A percentile compares a stretch with the other conserved stretches of the same genome.
Conservation (phyloP, 768 basidiomycete genomes). For the Naematelia encephala region DNA sequence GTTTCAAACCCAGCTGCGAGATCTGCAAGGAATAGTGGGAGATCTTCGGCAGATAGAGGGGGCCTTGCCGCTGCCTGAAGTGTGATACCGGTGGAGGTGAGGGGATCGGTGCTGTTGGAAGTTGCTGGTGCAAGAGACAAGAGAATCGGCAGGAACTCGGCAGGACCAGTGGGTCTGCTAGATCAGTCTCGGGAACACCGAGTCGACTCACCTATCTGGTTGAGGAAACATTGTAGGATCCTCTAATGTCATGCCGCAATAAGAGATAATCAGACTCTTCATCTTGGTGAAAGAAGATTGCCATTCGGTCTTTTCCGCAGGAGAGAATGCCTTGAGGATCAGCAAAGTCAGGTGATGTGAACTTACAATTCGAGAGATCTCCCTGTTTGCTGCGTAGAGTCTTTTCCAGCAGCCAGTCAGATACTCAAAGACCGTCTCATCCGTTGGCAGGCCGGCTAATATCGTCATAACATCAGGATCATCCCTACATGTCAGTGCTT, state of each 20-base stretch:
- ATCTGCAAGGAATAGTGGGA: conserved; percentile 79
- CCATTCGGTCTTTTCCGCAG: conserved; percentile 58
- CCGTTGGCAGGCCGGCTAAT: conserved; percentile 66
- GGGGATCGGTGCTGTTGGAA: conserved; percentile 54
- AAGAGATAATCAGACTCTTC: conserved; percentile 79
- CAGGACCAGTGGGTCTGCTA: conserved; percentile 69
- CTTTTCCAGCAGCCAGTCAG: conserved; percentile 89
- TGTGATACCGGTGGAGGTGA: conserved; percentile 48
- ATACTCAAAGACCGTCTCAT: conserved; percentile 84
- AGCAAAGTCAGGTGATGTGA: background rate
- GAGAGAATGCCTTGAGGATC: conserved; percentile 58
- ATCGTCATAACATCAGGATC: conserved; percentile 50
- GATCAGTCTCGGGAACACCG: background rate
- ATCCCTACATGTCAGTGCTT: conserved; percentile 58
- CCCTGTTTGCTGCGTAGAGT: conserved; percentile 56
- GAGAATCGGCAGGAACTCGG: conserved; percentile 78
- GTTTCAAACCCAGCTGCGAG: conserved; percentile 66
- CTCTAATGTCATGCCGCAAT: conserved; percentile 81
- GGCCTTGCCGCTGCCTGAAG: conserved; percentile 53
- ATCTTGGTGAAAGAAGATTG: conserved; percentile 66
- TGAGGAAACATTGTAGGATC: conserved; percentile 95
- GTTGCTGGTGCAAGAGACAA: conserved; percentile 63
- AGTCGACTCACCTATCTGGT: conserved; percentile 62
- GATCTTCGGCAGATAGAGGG: conserved; percentile 63
- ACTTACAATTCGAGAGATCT: conserved; percentile 27